Evolutionary conservation across 108 stramenopile genomes (phyloP), one percentile per base, ranked within the genome.

Genomic region (Fragilaria radians): DNA sequence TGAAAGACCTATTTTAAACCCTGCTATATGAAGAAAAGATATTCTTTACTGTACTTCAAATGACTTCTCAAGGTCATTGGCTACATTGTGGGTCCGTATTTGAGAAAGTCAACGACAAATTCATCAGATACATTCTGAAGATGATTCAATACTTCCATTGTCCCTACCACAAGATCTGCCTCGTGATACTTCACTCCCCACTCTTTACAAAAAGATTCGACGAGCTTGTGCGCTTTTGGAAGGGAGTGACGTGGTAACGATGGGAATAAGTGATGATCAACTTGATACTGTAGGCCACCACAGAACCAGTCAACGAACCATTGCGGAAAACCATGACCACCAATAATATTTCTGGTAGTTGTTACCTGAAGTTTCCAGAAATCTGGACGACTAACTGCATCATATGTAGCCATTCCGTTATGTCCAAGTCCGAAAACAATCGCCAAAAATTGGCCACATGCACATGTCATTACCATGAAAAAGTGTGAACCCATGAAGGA

Each of bases 191-290:
- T 74, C 0, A 99, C 96, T 28, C 88, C 89, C 81, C 97, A 91
- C 59, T 97, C 89, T 86, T 97, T 96, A 90, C 96, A 98, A 73
- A 98, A 96, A 0, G 80, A 79, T 33, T 81, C 78, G 0, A 98
- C 97, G 57, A 97, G 69, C 53, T 79, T 72, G 79, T 96, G 93
- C 31, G 85, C 76, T 77, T 90, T 91, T 1, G 46, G 47, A 45
- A 97, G 69, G 76, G 96, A 96, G 86, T 98, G 94, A 51, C 97
- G 73, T 5, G 99, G 99, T 70, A 97, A 75, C 63, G 72, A 81
- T 21, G 99, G 99, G 84, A 99, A 99, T 49, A 99, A 81, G 79
- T 99, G 99, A 71, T 99, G 99, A 56, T 99, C 99, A 5, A 99
- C 96, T 77, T 99, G 99, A 53, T 95, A 97, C 62, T 98, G 95